Evolutionary conservation across 192 early-diverging fungal genomes (phyloP), one percentile per base, ranked within the genome.

Genomic region (Glomus cerebriforme): DNA sequence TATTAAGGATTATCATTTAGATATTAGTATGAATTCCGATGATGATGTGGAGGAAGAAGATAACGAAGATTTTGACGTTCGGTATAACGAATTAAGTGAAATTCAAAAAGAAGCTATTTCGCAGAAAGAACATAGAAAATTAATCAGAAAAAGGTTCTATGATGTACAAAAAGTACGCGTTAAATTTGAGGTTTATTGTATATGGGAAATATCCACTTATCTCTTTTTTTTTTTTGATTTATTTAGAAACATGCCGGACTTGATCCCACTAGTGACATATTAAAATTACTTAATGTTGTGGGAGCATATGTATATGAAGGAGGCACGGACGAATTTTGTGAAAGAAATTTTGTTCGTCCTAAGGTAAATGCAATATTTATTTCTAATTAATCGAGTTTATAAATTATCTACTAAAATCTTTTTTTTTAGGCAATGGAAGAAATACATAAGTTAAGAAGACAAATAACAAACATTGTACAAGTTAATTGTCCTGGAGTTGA

Each of bases 291-390:
- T 34, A 92, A 90, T 17, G 95, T 92, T 1, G 91, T 98, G 24
- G 97, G 98, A 26, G 97, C 97, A 0, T 97, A 95, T 80, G 93
- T 91, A 77, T 93, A 90, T 59, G 87, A 86, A 13, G 90, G 89
- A 32, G 90, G 86, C 31, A 86, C 88, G 27, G 87, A 90, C 9
- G 81, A 85, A 12, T 98, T 94, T 59, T 97, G 96, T 82, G 84
- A 87, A 34, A 83, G 87, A 26, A 92, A 97, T 85, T 99, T 95
- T 84, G 86, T 99, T 47, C 87, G 97, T 1, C 83, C 90, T 31
- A 97, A 97, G 84, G 88, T 91, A 73, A 80, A 75, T 45, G 86
- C 82, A 26, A 77, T n/a, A 22, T 37, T 34, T n/a, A 62, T 12
- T 62, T 62, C 8, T 10, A 26, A 19, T 24, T 60, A 60, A 9